Evolutionary conservation across 495 filamentous ascomycete species (phyloP).

Genomic region (Thozetella sp.): DNA sequence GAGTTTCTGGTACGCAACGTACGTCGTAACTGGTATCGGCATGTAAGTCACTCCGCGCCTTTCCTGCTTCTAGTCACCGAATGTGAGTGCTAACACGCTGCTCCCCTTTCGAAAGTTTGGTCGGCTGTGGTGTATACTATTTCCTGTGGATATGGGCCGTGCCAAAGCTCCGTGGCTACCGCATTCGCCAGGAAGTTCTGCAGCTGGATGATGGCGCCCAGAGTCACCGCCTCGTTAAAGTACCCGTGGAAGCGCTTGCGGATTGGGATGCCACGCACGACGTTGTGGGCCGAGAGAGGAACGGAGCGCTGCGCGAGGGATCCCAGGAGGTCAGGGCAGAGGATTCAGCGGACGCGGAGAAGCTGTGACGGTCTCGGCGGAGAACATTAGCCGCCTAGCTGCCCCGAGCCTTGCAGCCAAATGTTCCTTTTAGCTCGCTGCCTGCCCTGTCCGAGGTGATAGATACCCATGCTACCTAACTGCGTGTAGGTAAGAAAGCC

Average conservation of each 20-base stretch:
- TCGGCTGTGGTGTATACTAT: slow-evolving; percentile 57
- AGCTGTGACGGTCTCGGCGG: no score
- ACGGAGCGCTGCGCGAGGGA: neutral
- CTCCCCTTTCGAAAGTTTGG: slow-evolving; percentile 47
- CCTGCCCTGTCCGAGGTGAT: no score
- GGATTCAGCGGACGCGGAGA: no score
- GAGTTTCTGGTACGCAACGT: slow-evolving; percentile 70
- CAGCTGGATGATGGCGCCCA: slow-evolving; percentile 45
- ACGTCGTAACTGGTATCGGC: slow-evolving; percentile 55
- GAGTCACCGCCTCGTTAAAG: slow-evolving; percentile 56
- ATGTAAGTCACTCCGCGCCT: slow-evolving; percentile 41
- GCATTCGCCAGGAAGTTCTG: slow-evolving; percentile 55
- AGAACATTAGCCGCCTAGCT: no score
- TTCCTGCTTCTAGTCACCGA: neutral
- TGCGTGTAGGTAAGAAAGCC: no score
- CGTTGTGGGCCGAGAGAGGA: slow-evolving; percentile 36
- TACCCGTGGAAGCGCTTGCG: slow-evolving; percentile 47
- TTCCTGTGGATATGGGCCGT: slow-evolving; percentile 55
- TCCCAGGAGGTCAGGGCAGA: neutral
- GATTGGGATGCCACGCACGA: slow-evolving; percentile 62
- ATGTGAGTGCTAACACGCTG: neutral
- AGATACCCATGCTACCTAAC: no score
- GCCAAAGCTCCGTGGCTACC: slow-evolving; percentile 50
- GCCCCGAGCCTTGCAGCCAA: no score
- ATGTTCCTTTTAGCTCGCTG: no score